Base-by-base conservation (phyloP, 2,329 filamentous ascomycete genomes). In the Colletotrichum sp. region DNA sequence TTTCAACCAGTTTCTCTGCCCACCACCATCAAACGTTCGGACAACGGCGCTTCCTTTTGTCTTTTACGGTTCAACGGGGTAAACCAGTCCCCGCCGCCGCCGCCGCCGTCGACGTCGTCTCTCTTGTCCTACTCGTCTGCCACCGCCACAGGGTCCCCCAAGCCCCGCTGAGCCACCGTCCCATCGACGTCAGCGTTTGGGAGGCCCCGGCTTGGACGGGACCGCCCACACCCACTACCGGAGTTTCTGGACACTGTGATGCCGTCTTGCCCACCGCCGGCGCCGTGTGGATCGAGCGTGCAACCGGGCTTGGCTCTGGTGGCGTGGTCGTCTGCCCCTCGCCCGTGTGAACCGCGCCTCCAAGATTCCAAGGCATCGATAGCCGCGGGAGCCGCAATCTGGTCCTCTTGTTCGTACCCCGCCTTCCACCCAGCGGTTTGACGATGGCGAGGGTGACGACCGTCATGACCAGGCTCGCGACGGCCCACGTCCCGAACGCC, bases 381-480 rank as follows among this genome's bases (percentile, higher is more conserved):
- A 39, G n/a, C 15, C 26, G 26, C 32, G 15, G 4, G 59, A 30
- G 15, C 34, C 48, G 32, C 24, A 32, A 34, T 4, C 10, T 34
- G 24, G 32, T n/a, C 21, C 6, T 39, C 16, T 18, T 68, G 21
- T 59, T 68, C 15, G 55, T 8, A 3, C 60, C 26, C 16, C 28
- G 72, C 72, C 67, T 59, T 21, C 28, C n/a, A 32, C 52, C 36
- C 39, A 67, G 16, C 30, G 72, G 61, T 60, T 60, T 74, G 24
- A 72, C 67, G 39, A 74, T 30, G 7, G 57, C 39, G 4, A 74
- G 36, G 24, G 68, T 74, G 48, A 59, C 68, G 18, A 74, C 55
- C 3, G 72, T 74, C 68, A 67, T 74, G 61, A 74, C 48, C 18
- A 74, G 36, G 67, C 72, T 74, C 24, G 72, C 72, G 32, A 74